Base-by-base conservation (phyloP, 345 rosid species). In the Cardamine chenopodiifolia region DNA sequence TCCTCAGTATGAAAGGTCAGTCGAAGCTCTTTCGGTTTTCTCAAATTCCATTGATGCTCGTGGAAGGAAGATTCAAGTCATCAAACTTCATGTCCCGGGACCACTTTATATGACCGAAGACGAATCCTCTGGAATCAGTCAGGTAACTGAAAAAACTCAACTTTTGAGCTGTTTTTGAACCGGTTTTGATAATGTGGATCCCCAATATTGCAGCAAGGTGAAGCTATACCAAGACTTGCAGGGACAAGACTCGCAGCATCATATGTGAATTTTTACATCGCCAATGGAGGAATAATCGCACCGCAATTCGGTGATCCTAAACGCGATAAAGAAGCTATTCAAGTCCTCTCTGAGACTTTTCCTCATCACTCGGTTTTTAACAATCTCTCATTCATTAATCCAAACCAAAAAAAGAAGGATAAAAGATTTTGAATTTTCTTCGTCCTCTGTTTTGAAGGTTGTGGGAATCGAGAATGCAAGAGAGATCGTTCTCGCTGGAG, bases 181-280 rank as follows among this genome's bases (percentile, higher is more conserved):
- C 4, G 15, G 5, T 17, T 29, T 31, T 68, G 62, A 31, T 29
- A 40, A 50, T 53, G 48, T 56, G 35, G 61, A 28, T 48, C 1
- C 2, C 2, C 13, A 57, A 35, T 52, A 26, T 77, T 62, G 52
- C 87, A 87, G 93, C 89, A 75, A 35, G 85, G 84, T 55, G 91
- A 87, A 25, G 91, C 85, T 29, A 85, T 81, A 77, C 81, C 91
- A 31, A 84, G 98, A 70, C 67, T 50, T 31, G 62, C 94, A 4
- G 90, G 87, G 6, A 92, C 92, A 54, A 87, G 97, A 84, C 91
- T 93, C 39, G 98, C 98, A 48, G 90, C 91, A 14, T 90, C 98
- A 0, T 93, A 90, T 32, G 85, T 84, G 64, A 93, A 89, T 71
- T 93, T 93, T 79, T 93, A 93, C 59, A 89, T 93, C 10, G 88